Conservation (phyloP, 2,329 filamentous ascomycete genomes). For the Aspergillus caelatus region DNA sequence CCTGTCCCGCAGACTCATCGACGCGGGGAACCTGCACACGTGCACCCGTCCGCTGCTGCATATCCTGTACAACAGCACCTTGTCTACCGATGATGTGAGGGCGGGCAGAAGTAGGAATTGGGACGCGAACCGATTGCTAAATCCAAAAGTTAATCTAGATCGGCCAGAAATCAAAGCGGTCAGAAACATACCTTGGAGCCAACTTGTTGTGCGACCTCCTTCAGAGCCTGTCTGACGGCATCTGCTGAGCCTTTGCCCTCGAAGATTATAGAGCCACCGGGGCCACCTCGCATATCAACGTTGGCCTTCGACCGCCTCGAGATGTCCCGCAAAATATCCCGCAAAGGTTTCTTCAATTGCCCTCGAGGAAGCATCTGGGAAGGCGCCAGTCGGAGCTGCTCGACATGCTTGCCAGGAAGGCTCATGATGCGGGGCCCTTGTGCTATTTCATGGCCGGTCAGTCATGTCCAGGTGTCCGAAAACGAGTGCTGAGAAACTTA, state of each 20-base stretch:
- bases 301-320: conserved; percentile 89
- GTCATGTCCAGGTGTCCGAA: conserved; percentile 18
- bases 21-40: conserved; percentile 85
- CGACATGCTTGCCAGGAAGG: conserved; percentile 80
- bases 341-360: conserved; percentile 81
- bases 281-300: conserved; percentile 74
- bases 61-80: conserved; percentile 84
- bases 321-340: conserved; percentile 86
- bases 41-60: conserved; percentile 87
- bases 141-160: conserved; percentile 8
- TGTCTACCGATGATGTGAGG: conserved; percentile 92
- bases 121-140: conserved; percentile 70
- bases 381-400: conserved; percentile 73
- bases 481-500: conserved; percentile 38
- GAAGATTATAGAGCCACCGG: conserved; percentile 74
- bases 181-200: conserved; percentile 70
- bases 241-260: conserved; percentile 83
- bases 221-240: conserved; percentile 82
- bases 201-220: conserved; percentile 85
- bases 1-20: conserved; percentile 68
- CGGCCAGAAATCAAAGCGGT: background rate
- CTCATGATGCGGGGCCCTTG: conserved; percentile 62
- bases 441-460: conserved; percentile 33
- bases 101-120: conserved; percentile 80
- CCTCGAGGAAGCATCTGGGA: conserved; percentile 74